Conservation (phyloP, 2,329 filamentous ascomycete species). For the Sclerotinia spermophila region DNA sequence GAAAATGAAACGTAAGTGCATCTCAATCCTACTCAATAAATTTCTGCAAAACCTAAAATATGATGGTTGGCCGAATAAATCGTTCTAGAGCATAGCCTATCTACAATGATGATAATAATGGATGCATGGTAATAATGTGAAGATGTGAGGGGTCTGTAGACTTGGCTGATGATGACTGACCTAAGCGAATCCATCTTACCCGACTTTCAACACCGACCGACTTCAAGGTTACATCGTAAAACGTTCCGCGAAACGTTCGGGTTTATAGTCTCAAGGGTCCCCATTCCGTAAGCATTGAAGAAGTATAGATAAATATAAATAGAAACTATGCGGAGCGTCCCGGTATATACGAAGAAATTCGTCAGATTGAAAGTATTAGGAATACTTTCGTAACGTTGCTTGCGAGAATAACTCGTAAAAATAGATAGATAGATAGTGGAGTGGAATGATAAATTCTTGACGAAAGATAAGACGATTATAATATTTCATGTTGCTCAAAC, state of each 20-base stretch:
- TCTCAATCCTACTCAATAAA: slow-evolving; percentile 9
- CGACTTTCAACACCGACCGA: not conserved
- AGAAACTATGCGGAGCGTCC: not conserved
- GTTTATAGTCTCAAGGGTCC: not conserved
- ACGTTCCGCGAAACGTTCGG: not conserved
- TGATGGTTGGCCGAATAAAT: not conserved
- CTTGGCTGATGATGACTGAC: slow-evolving; percentile 1
- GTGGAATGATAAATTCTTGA: not conserved
- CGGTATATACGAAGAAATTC: not conserved
- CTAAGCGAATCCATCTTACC: slow-evolving; percentile 10
- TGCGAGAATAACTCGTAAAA: not conserved
- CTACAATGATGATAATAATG: not conserved
- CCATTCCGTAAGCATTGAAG: slow-evolving; percentile 6
- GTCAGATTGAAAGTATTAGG: not conserved
- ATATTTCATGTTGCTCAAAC: not conserved
- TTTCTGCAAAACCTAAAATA: not conserved
- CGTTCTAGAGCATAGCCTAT: slow-evolving; percentile 2
- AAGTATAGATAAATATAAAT: not conserved
- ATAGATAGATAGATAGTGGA: slow-evolving; percentile 2
- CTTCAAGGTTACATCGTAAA: not conserved
- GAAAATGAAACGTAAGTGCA: slow-evolving; percentile 9
- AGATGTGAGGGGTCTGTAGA: not conserved
- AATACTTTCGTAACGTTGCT: slow-evolving; percentile 8
- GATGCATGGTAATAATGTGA: not conserved
- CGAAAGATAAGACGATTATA: not conserved